These are phyloP conservation scores for Blastobotrys buckinghamii DNA, from an alignment of 1,139 yeast genomes.

Conservation along the genomic window DNA sequence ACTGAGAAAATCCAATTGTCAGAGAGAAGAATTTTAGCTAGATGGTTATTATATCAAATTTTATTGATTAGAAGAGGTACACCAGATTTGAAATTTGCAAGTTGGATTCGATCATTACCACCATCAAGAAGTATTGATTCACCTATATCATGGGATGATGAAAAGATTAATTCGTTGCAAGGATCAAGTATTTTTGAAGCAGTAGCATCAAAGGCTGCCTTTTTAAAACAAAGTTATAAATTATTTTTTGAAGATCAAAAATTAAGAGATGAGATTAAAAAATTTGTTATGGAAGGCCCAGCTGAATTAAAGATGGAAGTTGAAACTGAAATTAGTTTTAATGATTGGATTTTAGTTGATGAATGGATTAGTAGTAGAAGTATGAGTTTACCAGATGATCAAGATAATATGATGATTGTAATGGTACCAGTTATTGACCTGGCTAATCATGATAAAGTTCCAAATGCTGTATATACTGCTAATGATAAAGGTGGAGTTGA, in stretches of 20 bases:
- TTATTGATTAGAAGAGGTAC: slow-evolving; percentile 19
- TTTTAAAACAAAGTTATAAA: slow-evolving; percentile 23
- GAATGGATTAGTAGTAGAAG: slow-evolving; percentile 33
- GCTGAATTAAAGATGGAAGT: slow-evolving; percentile 7
- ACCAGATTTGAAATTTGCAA: slow-evolving; percentile 20
- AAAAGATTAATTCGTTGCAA: slow-evolving; percentile 24
- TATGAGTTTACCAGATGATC: slow-evolving; percentile 21
- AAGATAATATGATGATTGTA: slow-evolving; percentile 16
- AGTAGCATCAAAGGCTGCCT: slow-evolving; percentile 24
- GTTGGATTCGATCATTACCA: slow-evolving; percentile 26
- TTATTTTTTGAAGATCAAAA: slow-evolving; percentile 19
- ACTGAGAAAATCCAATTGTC: slow-evolving; percentile 15
- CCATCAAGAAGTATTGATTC: slow-evolving; percentile 27
- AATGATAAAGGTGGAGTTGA: slow-evolving; percentile 25
- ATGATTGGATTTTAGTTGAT: slow-evolving; percentile 29
- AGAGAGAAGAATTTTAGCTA: slow-evolving; percentile 21
- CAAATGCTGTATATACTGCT: slow-evolving; percentile 26
- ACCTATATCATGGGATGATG: slow-evolving; percentile 30
- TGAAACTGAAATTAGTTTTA: slow-evolving; percentile 17
- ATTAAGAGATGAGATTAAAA: slow-evolving; percentile 18
- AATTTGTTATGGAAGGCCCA: slow-evolving; percentile 19
- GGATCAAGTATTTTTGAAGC: slow-evolving; percentile 30
- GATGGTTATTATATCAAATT: slow-evolving; percentile 23
- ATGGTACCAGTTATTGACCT: slow-evolving; percentile 37
- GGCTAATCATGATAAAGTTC: slow-evolving; percentile 30